Evolutionary conservation across 371 early-diverging fungal species (phyloP).

Genomic region (Syncephalastrum contaminatum): DNA sequence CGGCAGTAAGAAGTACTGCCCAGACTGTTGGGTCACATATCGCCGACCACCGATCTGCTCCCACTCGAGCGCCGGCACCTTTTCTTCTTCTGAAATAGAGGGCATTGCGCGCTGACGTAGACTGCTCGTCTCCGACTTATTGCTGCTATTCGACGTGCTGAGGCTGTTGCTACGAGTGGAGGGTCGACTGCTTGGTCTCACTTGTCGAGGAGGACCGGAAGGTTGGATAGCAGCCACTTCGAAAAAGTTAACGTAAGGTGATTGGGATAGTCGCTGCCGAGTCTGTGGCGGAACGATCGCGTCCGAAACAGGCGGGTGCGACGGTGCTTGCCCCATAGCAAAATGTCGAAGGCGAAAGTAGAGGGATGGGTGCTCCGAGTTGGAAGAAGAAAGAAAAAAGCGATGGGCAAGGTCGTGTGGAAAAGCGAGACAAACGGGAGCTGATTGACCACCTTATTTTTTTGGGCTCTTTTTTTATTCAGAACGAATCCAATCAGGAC

Average conservation of each 20-base stretch:
- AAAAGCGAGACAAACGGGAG: constrained; percentile 1
- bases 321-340: constrained; percentile 24
- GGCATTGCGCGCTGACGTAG: constrained; percentile 2
- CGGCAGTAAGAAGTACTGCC: constrained; percentile 17
- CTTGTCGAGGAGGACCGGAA: constrained; percentile 8
- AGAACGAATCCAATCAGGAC: constrained; percentile 13
- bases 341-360: constrained; percentile 5
- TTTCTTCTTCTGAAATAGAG: constrained; percentile 1
- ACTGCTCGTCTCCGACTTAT: too few relatives aligned
- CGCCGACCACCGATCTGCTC: constrained; percentile 16
- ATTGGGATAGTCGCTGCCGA: constrained; percentile 23
- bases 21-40: constrained; percentile 13
- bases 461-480: constrained; percentile 4
- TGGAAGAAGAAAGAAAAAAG: constrained; percentile 3
- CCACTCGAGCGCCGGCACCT: constrained; percentile 5
- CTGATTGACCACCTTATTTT: constrained; percentile 5
- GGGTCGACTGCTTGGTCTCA: constrained; percentile 3
- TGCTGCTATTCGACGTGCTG: background rate
- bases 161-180: constrained; percentile 7
- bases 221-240: constrained; percentile 16
- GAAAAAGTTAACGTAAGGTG: constrained; percentile 17
- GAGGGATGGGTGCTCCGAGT: background rate
- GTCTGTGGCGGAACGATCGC: constrained; percentile 16
- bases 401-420: constrained; percentile 1
- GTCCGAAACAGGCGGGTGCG: constrained; percentile 15